phyloP scores from a whole-genome alignment of 2,329 filamentous ascomycete species.

The Endocalyx cinctus region DNA sequence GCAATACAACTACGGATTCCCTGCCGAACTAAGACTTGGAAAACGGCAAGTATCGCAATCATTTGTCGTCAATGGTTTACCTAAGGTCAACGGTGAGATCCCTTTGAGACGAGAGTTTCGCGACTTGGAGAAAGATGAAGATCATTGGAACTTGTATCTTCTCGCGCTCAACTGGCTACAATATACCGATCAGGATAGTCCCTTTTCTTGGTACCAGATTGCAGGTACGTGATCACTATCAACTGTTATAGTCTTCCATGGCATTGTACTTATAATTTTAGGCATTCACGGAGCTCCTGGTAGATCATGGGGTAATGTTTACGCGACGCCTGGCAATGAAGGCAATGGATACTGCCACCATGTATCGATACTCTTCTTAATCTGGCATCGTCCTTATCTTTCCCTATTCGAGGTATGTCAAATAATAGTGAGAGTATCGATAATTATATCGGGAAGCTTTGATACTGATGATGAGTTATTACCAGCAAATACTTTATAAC shows the following conservation, averaged over 20 bases:
- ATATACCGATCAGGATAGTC: conserved; percentile 55
- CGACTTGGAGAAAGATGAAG: conserved; percentile 56
- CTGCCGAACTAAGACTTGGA: conserved; percentile 31
- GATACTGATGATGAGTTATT: background rate
- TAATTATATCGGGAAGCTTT: too few species aligned
- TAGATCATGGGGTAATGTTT: conserved; percentile 48
- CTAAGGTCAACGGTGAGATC: conserved; percentile 34
- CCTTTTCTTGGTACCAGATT: conserved; percentile 73
- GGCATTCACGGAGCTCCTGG: conserved; percentile 78
- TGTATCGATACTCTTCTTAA: conserved; percentile 67
- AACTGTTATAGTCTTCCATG: conserved; percentile 7
- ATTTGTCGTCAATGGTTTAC: conserved; percentile 38
- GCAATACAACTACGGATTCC: conserved; percentile 49
- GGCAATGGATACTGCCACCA: conserved; percentile 73
- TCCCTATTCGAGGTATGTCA: conserved; percentile 50
- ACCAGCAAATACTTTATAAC: conserved; percentile 33
- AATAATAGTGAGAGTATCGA: too few species aligned
- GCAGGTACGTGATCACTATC: conserved; percentile 47
- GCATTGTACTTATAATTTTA: conserved; percentile 30
- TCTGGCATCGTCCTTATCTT: conserved; percentile 82
- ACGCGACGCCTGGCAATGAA: conserved; percentile 44
- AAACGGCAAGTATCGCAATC: conserved; percentile 33
- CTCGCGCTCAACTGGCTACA: conserved; percentile 71
- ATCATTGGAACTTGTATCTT: conserved; percentile 73
- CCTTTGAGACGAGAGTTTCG: conserved; percentile 62